phyloP scores from a whole-genome alignment of 164 flowering plant genomes.

The Malania oleifera region DNA sequence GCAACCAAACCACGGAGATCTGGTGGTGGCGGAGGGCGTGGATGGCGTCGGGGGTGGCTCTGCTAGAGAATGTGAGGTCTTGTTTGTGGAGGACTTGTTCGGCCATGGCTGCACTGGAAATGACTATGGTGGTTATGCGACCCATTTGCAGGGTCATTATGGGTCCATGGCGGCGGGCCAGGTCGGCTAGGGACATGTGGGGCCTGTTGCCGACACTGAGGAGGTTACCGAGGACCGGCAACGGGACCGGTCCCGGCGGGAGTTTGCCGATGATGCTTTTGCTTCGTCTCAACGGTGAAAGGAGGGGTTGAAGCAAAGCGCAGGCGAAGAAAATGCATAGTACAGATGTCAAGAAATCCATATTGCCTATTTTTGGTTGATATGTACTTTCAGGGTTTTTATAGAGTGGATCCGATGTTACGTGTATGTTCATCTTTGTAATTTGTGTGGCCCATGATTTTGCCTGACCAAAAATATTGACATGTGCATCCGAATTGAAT shows the following conservation, averaged over 20 bases:
- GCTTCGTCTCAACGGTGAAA: background rate
- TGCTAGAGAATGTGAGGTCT: slow-evolving; percentile 14
- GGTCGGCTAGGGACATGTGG: slow-evolving; percentile 26
- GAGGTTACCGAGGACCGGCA: slow-evolving; percentile 34
- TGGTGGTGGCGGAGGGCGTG: slow-evolving; percentile 9
- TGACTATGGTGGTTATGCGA: slow-evolving; percentile 18
- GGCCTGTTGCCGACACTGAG: slow-evolving; percentile 25
- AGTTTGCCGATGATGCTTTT: slow-evolving; percentile 5
- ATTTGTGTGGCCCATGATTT: no score
- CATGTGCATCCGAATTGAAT: no score
- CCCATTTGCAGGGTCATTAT: slow-evolving; percentile 26
- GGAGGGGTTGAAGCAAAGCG: background rate
- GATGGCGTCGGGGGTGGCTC: slow-evolving; percentile 11
- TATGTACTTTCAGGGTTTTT: no score
- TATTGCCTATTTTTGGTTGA: no score
- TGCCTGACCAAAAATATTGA: no score
- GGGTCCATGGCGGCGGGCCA: slow-evolving; percentile 30
- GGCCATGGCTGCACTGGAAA: slow-evolving; percentile 23
- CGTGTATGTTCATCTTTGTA: no score
- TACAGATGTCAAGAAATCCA: background rate
- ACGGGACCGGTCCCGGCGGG: slow-evolving; percentile 35
- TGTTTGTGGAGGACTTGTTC: slow-evolving; percentile 26
- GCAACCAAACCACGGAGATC: slow-evolving; percentile 17
- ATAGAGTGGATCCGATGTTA: no score
- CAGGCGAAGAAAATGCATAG: background rate